Base-by-base conservation (phyloP, 2,329 filamentous ascomycete species). In the Claviceps quebecensis region DNA sequence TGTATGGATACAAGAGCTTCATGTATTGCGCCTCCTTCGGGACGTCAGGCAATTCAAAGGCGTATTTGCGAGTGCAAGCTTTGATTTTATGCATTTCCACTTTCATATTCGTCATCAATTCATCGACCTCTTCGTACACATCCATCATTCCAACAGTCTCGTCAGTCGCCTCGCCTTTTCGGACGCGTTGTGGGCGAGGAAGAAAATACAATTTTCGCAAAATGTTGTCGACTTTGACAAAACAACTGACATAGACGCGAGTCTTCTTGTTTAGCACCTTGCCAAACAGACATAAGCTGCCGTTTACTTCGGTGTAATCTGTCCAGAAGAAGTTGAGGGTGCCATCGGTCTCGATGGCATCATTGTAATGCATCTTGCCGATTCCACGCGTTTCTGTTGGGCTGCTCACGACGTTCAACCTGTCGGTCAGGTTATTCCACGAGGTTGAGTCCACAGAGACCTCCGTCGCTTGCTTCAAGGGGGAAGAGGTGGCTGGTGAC, bases 271-370 rank as follows among this genome's bases (percentile, higher is more conserved):
- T 89, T 60, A 89, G 81, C 23, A 96, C 91, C 64, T 98, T 98
- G 56, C 93, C 93, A 63, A 98, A 97, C 11, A 98, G 76, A 65
- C 89, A 97, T 9, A 98, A 72, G 58, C 83, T 93, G 53, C 91
- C 91, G 60, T 90, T 89, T 63, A 95, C 74, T 64, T 98, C 93
- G 1, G 85, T 88, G 62, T 95, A 98, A 67, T 98, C 93, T 7
- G 87, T 85, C 93, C 93, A 98, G 71, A 96, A 98, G 72, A 98
- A 88, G 58, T 84, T 84, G 34, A 98, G 74, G 59, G 86, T 94
- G 38, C 91, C 93, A 61, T 98, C 90, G 56, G 87, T 82, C 65
- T 97, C 91, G n/a, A 95, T 70, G n/a, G 87, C 89, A 66, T 95
- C 85, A 56, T 85, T 80, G 53, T 87, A 77, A 56, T 84, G 81